Percentiles rank a stretch among this genome's conserved stretches.
Conservation (phyloP, 1,284 basidiomycete species). For the Tylopilus sp. region DNA sequence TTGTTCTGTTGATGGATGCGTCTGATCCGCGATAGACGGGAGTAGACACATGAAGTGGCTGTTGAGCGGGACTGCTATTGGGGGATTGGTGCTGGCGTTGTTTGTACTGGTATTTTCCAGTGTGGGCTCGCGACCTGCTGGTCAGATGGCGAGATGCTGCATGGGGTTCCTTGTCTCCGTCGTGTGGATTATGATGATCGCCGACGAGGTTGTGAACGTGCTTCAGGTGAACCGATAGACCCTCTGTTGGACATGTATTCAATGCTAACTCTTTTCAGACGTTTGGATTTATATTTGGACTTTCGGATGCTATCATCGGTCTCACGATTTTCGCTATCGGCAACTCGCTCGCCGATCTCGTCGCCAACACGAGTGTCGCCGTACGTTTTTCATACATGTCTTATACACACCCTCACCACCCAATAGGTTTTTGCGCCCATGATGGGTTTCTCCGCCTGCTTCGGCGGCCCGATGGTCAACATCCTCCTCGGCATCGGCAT, state of each 20-base stretch:
- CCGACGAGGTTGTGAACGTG: conserved; percentile 92
- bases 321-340: conserved; percentile 97
- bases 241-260: conserved; percentile 9
- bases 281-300: conserved; percentile 92
- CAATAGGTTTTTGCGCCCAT: conserved; percentile 80
- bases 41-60: conserved; percentile 65
- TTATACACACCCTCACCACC: neutral
- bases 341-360: conserved; percentile 95
- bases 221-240: conserved; percentile 68
- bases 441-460: conserved; percentile 95
- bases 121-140: conserved; percentile 68
- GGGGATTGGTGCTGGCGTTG: conserved; percentile 65
- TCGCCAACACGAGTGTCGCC: conserved; percentile 96
- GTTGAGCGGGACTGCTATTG: conserved; percentile 63
- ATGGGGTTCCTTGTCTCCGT: conserved; percentile 92
- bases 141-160: conserved; percentile 82
- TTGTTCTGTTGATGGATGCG: conserved; percentile 10
- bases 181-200: conserved; percentile 97
- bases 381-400: too few species aligned
- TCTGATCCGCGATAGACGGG: conserved; percentile 57
- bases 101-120: conserved; percentile 73
- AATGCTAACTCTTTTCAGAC: conserved; percentile 61
- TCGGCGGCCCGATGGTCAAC: conserved; percentile 97
- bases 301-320: conserved; percentile 98
- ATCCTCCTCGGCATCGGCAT: conserved; percentile 92